Base-by-base conservation (phyloP, 257 asterid species). In the Prunella vulgaris region DNA sequence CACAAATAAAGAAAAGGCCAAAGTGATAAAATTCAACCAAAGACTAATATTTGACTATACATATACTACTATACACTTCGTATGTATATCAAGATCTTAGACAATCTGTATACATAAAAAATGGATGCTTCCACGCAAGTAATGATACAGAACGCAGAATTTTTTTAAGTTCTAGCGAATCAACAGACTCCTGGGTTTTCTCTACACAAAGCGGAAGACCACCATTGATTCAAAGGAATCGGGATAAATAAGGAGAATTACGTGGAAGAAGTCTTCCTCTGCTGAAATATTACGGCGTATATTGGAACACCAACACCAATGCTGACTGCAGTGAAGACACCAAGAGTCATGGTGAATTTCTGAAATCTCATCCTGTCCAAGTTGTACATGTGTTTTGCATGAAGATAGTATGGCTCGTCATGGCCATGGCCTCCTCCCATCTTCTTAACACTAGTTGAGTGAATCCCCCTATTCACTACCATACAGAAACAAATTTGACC, bases 331-430 rank as follows among this genome's bases (percentile, higher is more conserved):
- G 81, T 57, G 18, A 72, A 21, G 57, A 82, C 86, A 18, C 81
- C 85, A 25, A 87, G 85, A 30, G 80, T 67, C 86, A 91, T 78
- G 27, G 74, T 89, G 73, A 85, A 71, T 49, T 57, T 68, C 87
- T 86, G 93, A 72, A 85, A 57, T 49, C 77, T 84, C 96, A 87
- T 87, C 82, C 86, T 77, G 80, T 91, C 95, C 83, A 91, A 75
- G 87, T 91, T 91, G 86, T 89, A 89, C 97, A 91, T 91, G 85
- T 87, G 96, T 82, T 92, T 89, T 4, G 96, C 89, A n/a, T 92
- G 96, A 60, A 92, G 84, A 82, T 92, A 89, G 72, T 21, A 87
- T 5, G 93, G 94, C 80, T 86, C 96, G 14, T 89, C 94, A 37
- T 89, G 92, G 18, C 92, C 95, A 67, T 87, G 92, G 32, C 92